These are phyloP conservation scores for Mortierella alpina DNA, from an alignment of 192 early-diverging fungal genomes.

Conservation along the genomic window DNA sequence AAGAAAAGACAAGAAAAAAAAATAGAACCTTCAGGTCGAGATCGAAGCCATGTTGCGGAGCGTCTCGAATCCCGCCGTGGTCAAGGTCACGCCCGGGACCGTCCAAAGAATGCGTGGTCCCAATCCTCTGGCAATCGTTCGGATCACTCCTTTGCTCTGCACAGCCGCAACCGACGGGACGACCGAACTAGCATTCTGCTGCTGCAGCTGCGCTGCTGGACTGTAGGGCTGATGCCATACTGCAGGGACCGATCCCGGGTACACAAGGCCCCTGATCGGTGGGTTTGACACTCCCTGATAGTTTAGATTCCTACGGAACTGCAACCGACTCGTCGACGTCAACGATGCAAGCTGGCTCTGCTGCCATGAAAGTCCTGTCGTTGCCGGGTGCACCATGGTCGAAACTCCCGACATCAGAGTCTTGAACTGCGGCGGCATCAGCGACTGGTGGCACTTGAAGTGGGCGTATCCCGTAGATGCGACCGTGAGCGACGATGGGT, in stretches of 20 bases:
- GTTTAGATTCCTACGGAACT: background rate
- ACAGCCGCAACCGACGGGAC: too few species aligned
- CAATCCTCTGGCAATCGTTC: slow-evolving; percentile 24
- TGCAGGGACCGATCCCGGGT: background rate
- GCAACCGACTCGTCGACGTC: slow-evolving; percentile 12
- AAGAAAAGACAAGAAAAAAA: too few species aligned
- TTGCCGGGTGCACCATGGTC: slow-evolving; percentile 7
- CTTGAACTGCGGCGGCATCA: slow-evolving; percentile 31
- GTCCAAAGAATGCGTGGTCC: slow-evolving; percentile 45
- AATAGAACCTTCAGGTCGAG: too few species aligned
- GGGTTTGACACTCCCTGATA: slow-evolving; percentile 8
- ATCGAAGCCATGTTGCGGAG: slow-evolving; percentile 20
- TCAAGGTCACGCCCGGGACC: slow-evolving; percentile 41
- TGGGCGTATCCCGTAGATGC: background rate
- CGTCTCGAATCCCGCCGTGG: slow-evolving; percentile 44
- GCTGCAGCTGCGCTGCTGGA: background rate
- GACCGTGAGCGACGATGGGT: slow-evolving; percentile 6
- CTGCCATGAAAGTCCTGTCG: slow-evolving; percentile 25
- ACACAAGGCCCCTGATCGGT: background rate
- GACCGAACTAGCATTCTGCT: background rate
- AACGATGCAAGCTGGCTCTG: slow-evolving; percentile 36
- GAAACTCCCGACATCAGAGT: slow-evolving; percentile 19
- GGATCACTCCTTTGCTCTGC: slow-evolving; percentile 16
- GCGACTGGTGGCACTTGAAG: slow-evolving; percentile 12
- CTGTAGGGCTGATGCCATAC: background rate